Evolutionary conservation across 495 filamentous ascomycete species (phyloP).

Genomic region (Penicilliopsis zonata): DNA sequence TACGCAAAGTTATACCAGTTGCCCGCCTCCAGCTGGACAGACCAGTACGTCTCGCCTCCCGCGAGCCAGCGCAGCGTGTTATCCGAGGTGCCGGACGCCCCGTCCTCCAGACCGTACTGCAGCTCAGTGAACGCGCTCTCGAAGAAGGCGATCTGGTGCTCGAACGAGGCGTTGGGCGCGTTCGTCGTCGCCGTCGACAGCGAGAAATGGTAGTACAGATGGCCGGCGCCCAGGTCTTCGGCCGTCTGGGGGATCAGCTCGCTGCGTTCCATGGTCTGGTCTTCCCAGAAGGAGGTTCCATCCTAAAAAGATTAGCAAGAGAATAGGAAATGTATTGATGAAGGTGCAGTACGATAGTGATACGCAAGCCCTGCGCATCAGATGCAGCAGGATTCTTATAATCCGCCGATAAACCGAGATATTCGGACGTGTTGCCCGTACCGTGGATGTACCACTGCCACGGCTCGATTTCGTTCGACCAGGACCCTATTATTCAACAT

Average conservation of each 20-base stretch:
- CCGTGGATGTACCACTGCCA: slow-evolving; percentile 72
- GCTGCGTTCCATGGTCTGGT: slow-evolving; percentile 45
- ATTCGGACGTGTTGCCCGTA: slow-evolving; percentile 35
- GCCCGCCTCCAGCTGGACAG: slow-evolving; percentile 35
- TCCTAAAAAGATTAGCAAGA: slow-evolving; percentile 16
- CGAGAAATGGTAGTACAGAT: slow-evolving; percentile 60
- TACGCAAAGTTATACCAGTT: slow-evolving; percentile 65
- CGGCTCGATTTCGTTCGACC: slow-evolving; percentile 50
- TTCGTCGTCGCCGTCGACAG: slow-evolving; percentile 47
- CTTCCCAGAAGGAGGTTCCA: slow-evolving; percentile 49
- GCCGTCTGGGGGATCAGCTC: slow-evolving; percentile 61
- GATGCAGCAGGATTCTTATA: slow-evolving; percentile 58
- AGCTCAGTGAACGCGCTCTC: slow-evolving; percentile 64
- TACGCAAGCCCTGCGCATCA: slow-evolving; percentile 52
- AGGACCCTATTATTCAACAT: slow-evolving; percentile 52
- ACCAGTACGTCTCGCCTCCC: slow-evolving; percentile 39
- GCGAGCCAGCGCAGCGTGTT: slow-evolving; percentile 42
- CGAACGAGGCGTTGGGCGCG: slow-evolving; percentile 44
- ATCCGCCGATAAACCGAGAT: slow-evolving; percentile 40
- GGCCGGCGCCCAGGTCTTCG: slow-evolving; percentile 47
- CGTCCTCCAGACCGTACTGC: slow-evolving; percentile 55
- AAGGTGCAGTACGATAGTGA: slow-evolving; percentile 57
- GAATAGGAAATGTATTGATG: slow-evolving; percentile 4
- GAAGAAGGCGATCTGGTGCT: slow-evolving; percentile 70
- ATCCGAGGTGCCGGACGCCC: slow-evolving; percentile 42